These are phyloP conservation scores for Monosporascus sp. DNA, from an alignment of 2,329 filamentous ascomycete genomes.

Conservation along the genomic window DNA sequence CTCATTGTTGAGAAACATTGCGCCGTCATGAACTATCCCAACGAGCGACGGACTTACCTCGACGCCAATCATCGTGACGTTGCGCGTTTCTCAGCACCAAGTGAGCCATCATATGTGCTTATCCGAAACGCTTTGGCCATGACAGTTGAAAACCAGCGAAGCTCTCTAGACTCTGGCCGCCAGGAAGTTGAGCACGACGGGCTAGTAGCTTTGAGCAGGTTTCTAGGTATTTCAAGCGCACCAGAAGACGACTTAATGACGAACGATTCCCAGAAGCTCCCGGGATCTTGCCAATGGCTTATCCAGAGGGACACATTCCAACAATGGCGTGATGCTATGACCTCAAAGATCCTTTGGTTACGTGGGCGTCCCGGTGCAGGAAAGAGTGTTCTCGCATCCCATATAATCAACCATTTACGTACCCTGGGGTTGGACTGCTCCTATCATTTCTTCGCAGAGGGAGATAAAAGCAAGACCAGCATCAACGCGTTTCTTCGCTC, in stretches of 20 bases:
- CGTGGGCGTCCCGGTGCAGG: constrained; percentile 8
- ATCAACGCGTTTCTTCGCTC: constrained; percentile 18
- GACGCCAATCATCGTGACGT: constrained; percentile 27
- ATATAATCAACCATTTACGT: constrained; percentile 6
- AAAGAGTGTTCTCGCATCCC: constrained; percentile 6
- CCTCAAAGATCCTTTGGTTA: constrained; percentile 9
- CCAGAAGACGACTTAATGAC: constrained; percentile 3
- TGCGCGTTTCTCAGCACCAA: constrained; percentile 17
- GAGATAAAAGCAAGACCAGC: constrained; percentile 28
- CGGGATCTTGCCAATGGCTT: constrained; percentile 9
- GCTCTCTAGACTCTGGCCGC: neutral
- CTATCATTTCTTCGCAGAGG: constrained; percentile 6
- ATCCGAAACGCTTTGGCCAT: constrained; percentile 23
- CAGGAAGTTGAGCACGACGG: neutral
- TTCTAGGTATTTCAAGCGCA: neutral
- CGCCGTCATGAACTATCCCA: constrained; percentile 24
- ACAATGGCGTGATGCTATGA: constrained; percentile 4
- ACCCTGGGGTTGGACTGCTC: constrained; percentile 2
- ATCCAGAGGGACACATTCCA: constrained; percentile 1
- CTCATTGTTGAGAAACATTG: constrained; percentile 28
- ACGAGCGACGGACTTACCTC: constrained; percentile 22
- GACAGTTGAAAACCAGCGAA: neutral
- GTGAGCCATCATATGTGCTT: constrained; percentile 20
- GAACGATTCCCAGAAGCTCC: neutral
- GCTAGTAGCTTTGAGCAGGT: neutral